These are phyloP conservation scores for Alternaria panax DNA, from an alignment of 2,329 filamentous ascomycete genomes.

Conservation along the genomic window DNA sequence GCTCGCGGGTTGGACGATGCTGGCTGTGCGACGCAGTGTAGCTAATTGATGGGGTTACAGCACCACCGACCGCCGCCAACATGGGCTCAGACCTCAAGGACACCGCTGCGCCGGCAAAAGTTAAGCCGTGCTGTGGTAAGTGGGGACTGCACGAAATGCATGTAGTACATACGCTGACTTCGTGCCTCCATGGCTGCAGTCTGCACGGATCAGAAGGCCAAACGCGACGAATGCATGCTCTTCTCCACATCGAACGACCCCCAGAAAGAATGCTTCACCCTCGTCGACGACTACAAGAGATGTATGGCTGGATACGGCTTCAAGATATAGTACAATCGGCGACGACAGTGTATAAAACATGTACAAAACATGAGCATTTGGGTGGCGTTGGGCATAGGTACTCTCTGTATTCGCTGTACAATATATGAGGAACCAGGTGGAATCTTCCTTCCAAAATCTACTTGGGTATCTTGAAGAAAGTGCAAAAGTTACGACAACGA, in stretches of 20 bases:
- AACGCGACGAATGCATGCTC: slow-evolving; percentile 98
- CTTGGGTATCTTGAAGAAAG: slow-evolving; percentile 30
- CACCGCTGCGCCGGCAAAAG: slow-evolving; percentile 51
- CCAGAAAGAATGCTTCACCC: slow-evolving; percentile 79
- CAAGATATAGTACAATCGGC: slow-evolving; percentile 57
- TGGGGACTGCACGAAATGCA: slow-evolving; percentile 21
- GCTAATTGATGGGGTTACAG: slow-evolving; percentile 24
- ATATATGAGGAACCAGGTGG: slow-evolving; percentile 18
- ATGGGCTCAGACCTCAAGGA: slow-evolving; percentile 56
- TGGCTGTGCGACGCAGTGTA: neutral
- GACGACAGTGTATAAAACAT: slow-evolving; percentile 37
- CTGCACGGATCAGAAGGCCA: slow-evolving; percentile 92
- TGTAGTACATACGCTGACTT: neutral
- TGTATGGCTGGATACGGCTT: slow-evolving; percentile 97
- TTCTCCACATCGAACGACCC: slow-evolving; percentile 88
- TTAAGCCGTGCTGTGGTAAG: slow-evolving; percentile 42
- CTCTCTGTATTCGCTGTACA: slow-evolving; percentile 31
- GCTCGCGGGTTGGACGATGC: slow-evolving; percentile 16
- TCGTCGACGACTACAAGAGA: slow-evolving; percentile 83
- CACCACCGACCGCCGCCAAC: slow-evolving; percentile 51
- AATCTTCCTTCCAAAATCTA: slow-evolving; percentile 41
- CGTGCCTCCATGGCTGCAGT: slow-evolving; percentile 55
- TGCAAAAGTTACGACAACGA: slow-evolving; percentile 5
- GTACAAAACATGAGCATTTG: slow-evolving; percentile 43
- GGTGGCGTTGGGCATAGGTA: slow-evolving; percentile 40